A percentile compares a stretch with the other conserved stretches of the same genome.
Evolutionary conservation across 2,329 filamentous ascomycete species (phyloP).

Genomic region (Fusarium redolens): DNA sequence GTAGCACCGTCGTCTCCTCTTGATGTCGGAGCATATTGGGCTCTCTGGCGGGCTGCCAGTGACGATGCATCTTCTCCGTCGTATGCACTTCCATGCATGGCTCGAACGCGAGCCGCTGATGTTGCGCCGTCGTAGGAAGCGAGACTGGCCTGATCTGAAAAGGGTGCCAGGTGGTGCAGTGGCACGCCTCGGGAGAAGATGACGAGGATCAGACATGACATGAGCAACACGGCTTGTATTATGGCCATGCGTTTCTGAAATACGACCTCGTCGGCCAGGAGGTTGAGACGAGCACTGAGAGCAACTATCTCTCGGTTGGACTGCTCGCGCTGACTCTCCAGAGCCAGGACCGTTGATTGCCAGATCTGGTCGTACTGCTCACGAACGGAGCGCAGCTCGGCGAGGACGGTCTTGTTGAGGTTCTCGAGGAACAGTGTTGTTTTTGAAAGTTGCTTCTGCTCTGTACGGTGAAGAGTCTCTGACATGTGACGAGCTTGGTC

Average conservation of each 20-base stretch:
- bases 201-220: slow-evolving; percentile 87
- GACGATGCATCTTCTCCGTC: not conserved
- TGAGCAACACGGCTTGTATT: slow-evolving; percentile 85
- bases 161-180: slow-evolving; percentile 48
- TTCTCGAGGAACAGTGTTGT: slow-evolving; percentile 83
- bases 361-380: slow-evolving; percentile 95
- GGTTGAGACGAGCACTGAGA: slow-evolving; percentile 80
- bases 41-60: slow-evolving; percentile 18
- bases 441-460: slow-evolving; percentile 87
- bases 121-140: slow-evolving; percentile 39
- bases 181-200: slow-evolving; percentile 75
- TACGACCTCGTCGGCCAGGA: slow-evolving; percentile 92
- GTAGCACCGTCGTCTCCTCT: not conserved
- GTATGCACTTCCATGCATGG: slow-evolving; percentile 30
- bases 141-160: slow-evolving; percentile 44
- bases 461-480: slow-evolving; percentile 86
- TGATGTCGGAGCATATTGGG: slow-evolving; percentile 15
- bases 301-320: slow-evolving; percentile 86
- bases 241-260: slow-evolving; percentile 93
- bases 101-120: slow-evolving; percentile 22
- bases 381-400: slow-evolving; percentile 80
- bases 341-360: slow-evolving; percentile 92
- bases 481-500: slow-evolving; percentile 92
- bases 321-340: slow-evolving; percentile 88
- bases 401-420: slow-evolving; percentile 88